Percentiles rank a stretch among this genome's conserved stretches.
Conservation (phyloP, 306 rosid genomes). For the Cucumis cinereus region DNA sequence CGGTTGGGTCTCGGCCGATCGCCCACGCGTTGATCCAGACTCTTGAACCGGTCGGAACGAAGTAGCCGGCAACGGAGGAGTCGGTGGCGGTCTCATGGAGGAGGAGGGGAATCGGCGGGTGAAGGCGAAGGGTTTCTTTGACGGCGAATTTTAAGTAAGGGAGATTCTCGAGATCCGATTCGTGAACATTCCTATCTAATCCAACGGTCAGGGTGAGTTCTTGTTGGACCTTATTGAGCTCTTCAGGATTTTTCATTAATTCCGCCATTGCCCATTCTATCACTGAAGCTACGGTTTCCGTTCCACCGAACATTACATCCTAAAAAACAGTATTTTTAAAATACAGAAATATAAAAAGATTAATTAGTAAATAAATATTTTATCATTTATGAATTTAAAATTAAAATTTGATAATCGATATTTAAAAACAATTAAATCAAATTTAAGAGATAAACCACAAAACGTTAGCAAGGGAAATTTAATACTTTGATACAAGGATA, state of each 20-base stretch:
- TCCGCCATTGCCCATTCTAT: conserved; percentile 52
- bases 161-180: conserved; percentile 24
- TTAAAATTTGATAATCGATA: too few species aligned
- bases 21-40: conserved; percentile 46
- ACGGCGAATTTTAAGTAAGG: conserved; percentile 22
- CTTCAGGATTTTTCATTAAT: conserved; percentile 26
- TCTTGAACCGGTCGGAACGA: conserved; percentile 22
- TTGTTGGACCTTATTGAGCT: conserved; percentile 24
- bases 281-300: conserved; percentile 40
- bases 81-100: conserved; percentile 36
- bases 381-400: too few species aligned
- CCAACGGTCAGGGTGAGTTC: conserved; percentile 29
- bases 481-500: too few species aligned
- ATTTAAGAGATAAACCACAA: too few species aligned
- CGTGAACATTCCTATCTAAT: conserved; percentile 19
- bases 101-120: conserved; percentile 47
- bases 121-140: conserved; percentile 46
- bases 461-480: too few species aligned
- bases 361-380: too few species aligned
- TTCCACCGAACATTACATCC: conserved; percentile 59
- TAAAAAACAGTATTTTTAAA: too few species aligned
- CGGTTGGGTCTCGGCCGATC: conserved; percentile 20
- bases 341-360: too few species aligned
- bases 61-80: conserved; percentile 17
- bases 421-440: too few species aligned